These are phyloP conservation scores for Physcomitrellopsis africana DNA, from an alignment of 225 moss, liverwort and hornwort species.

Conservation along the genomic window DNA sequence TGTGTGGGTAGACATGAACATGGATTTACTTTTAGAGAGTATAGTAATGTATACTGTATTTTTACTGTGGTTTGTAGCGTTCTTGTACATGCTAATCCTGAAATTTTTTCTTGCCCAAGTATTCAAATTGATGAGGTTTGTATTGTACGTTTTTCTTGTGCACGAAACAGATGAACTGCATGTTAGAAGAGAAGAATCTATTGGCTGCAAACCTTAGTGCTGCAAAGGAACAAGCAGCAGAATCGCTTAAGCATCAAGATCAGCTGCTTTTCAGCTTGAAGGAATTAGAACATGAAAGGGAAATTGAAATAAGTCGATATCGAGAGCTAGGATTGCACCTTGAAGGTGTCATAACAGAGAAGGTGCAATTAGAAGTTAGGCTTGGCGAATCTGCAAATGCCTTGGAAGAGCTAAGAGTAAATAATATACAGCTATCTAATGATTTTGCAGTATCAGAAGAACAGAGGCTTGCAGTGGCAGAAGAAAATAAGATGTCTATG, in stretches of 20 bases:
- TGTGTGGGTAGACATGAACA: not conserved
- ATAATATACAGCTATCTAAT: slow-evolving; percentile 33
- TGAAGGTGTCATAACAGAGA: slow-evolving; percentile 31
- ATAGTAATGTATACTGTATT: too few species aligned
- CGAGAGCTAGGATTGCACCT: slow-evolving; percentile 34
- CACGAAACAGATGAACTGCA: slow-evolving; percentile 34
- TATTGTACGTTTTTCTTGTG: slow-evolving; percentile 6
- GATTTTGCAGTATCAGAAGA: slow-evolving; percentile 35
- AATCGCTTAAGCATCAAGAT: slow-evolving; percentile 36
- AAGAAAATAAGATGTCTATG: slow-evolving; percentile 21
- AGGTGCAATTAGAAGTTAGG: slow-evolving; percentile 32
- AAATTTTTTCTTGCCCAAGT: slow-evolving; percentile 15
- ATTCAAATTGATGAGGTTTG: slow-evolving; percentile 15
- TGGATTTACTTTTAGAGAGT: too few species aligned
- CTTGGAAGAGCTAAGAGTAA: slow-evolving; percentile 31
- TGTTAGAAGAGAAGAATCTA: slow-evolving; percentile 39
- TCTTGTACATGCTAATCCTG: too few species aligned
- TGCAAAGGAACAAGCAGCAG: slow-evolving; percentile 41
- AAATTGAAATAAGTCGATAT: slow-evolving; percentile 25
- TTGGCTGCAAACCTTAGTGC: slow-evolving; percentile 44
- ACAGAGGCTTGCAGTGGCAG: slow-evolving; percentile 22
- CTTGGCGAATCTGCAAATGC: slow-evolving; percentile 25
- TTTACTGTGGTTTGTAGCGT: too few species aligned
- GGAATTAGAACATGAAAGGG: slow-evolving; percentile 44
- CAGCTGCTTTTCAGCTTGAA: slow-evolving; percentile 42